phyloP scores from a whole-genome alignment of 169 alveolate genomes.

The Plasmodium vinckei region DNA sequence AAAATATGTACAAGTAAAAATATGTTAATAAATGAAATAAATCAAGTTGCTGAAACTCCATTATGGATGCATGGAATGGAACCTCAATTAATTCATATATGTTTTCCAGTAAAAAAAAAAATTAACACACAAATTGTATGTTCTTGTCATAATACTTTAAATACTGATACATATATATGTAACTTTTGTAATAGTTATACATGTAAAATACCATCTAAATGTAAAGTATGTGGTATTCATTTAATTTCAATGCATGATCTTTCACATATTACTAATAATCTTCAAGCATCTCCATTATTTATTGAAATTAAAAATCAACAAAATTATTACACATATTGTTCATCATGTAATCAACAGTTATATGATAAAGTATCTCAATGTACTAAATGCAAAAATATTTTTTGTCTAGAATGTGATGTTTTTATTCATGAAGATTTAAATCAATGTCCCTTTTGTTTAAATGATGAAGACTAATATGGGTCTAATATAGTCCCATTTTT shows the following conservation, averaged over 20 bases:
- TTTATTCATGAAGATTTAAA: slow-evolving; percentile 84
- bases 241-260: slow-evolving; percentile 61
- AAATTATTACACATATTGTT: slow-evolving; percentile 27
- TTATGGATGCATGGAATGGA: slow-evolving; percentile 85
- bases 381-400: slow-evolving; percentile 76
- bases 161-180: slow-evolving; percentile 82
- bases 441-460: slow-evolving; percentile 84
- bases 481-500: neutral
- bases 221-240: slow-evolving; percentile 79
- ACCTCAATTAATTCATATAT: slow-evolving; percentile 83
- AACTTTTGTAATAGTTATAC: slow-evolving; percentile 84
- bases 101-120: slow-evolving; percentile 83
- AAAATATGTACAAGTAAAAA: slow-evolving; percentile 56
- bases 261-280: slow-evolving; percentile 43
- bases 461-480: slow-evolving; percentile 4
- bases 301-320: slow-evolving; percentile 68
- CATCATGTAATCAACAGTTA: slow-evolving; percentile 75
- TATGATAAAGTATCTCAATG: slow-evolving; percentile 77
- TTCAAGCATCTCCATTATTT: slow-evolving; percentile 62
- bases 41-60: slow-evolving; percentile 53
- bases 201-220: slow-evolving; percentile 84
- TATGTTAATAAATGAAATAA: slow-evolving; percentile 40
- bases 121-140: slow-evolving; percentile 84
- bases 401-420: slow-evolving; percentile 78
- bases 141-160: slow-evolving; percentile 79